These are phyloP conservation scores for Mayamaea pseudoterrestris DNA, from an alignment of 108 stramenopile species.

Conservation along the genomic window DNA sequence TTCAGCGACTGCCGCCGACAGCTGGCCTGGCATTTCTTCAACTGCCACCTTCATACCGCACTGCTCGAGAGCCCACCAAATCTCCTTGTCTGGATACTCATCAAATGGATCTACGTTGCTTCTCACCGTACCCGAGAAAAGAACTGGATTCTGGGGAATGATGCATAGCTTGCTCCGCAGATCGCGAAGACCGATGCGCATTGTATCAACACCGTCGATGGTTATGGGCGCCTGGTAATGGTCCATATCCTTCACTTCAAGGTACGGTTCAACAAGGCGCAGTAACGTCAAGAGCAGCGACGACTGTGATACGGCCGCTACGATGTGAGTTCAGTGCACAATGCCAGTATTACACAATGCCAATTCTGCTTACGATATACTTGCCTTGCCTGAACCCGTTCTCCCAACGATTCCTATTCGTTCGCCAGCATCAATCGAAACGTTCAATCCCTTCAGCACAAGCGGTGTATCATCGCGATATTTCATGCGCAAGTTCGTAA, in stretches of 20 bases:
- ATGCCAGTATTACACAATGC: too few species aligned
- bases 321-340: too few species aligned
- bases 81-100: conserved; percentile 41
- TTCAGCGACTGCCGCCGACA: conserved; percentile 72
- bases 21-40: conserved; percentile 33
- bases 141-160: conserved; percentile 93
- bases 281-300: conserved; percentile 79
- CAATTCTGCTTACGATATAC: too few species aligned
- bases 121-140: conserved; percentile 85
- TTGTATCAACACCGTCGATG: conserved; percentile 86
- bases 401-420: conserved; percentile 83
- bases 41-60: conserved; percentile 55
- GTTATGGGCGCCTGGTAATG: conserved; percentile 16
- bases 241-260: too few species aligned
- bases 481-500: conserved; percentile 49
- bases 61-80: conserved; percentile 58
- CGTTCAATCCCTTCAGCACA: conserved; percentile 77
- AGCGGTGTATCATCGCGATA: conserved; percentile 78
- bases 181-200: conserved; percentile 52
- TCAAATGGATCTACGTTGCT: conserved; percentile 91
- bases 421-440: conserved; percentile 45
- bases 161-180: conserved; percentile 77
- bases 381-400: too few species aligned
- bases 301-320: conserved; percentile 40
- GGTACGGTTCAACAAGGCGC: conserved; percentile 64